Evolutionary conservation across 768 basidiomycete species (phyloP).

Genomic region (Brasilioporus rufonigricans): DNA sequence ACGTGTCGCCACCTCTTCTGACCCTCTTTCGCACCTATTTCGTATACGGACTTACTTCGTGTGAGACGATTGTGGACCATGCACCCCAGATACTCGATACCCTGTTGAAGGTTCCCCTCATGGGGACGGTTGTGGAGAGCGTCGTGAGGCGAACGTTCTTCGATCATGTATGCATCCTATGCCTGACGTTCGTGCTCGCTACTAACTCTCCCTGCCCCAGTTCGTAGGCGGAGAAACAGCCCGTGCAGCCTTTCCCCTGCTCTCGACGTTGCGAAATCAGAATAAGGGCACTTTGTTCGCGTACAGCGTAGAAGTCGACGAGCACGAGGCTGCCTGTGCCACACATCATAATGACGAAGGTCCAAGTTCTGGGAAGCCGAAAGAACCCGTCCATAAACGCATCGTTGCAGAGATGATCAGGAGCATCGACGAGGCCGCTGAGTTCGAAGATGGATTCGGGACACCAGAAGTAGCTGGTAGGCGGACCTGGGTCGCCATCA

Average conservation of each 20-base stretch:
- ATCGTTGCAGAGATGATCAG: slow-evolving; percentile 74
- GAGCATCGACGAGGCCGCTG: slow-evolving; percentile 75
- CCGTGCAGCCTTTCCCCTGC: slow-evolving; percentile 59
- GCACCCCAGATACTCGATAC: slow-evolving; percentile 63
- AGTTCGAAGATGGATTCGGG: slow-evolving; percentile 62
- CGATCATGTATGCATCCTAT: slow-evolving; percentile 53
- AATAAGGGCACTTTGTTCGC: slow-evolving; percentile 77
- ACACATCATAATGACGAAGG: neutral
- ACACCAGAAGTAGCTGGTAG: slow-evolving; percentile 35
- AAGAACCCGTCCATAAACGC: slow-evolving; percentile 48
- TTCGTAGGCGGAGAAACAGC: slow-evolving; percentile 91
- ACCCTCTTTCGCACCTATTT: slow-evolving; percentile 68
- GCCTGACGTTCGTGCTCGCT: neutral
- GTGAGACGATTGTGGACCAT: slow-evolving; percentile 72
- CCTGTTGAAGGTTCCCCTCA: slow-evolving; percentile 46
- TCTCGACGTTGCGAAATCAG: slow-evolving; percentile 57
- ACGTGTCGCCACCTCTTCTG: slow-evolving; percentile 26
- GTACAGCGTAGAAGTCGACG: slow-evolving; percentile 86
- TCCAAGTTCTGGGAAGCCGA: neutral
- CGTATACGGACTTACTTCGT: slow-evolving; percentile 79
- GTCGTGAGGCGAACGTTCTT: slow-evolving; percentile 84
- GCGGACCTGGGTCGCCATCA: slow-evolving; percentile 82
- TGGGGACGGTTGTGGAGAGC: slow-evolving; percentile 62
- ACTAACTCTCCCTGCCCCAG: slow-evolving; percentile 32
- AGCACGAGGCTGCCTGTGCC: slow-evolving; percentile 44